Base-by-base conservation (phyloP, 1,284 basidiomycete species). In the Gomphus sp. region DNA sequence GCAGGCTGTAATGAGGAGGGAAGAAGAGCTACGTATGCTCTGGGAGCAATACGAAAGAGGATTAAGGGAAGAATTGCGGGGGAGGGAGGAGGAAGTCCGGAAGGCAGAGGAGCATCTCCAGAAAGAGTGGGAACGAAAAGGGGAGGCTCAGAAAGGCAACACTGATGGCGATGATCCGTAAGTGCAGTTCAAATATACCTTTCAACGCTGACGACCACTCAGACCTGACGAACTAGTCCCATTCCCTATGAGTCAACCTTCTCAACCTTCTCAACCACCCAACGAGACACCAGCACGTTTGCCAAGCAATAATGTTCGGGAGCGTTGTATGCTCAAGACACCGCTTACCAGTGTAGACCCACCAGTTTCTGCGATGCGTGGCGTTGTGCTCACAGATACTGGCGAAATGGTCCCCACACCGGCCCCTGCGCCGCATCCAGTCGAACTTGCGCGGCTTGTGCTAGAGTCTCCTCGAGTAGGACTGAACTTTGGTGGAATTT, bases 291-390 rank as follows among this genome's bases (percentile, higher is more conserved):
- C 80, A 0, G 65, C 69, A 22, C 69, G 66, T 10, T 68, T 69
- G 9, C 62, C 2, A 63, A 62, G 11, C 65, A 74, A 39, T 22
- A 11, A 16, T 43, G 12, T 10, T 16, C 52, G 52, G 8, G 14
- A 4, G 18, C 52, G n/a, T 22, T 6, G 34, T 18, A 18, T 36
- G 22, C 52, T 8, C 9, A 33, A 53, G 16, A 39, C 52, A 25
- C 52, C 52, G 31, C 61, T 58, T 31, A 53, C 36, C 52, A 53
- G 39, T 14, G 57, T 51, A 10, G 55, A 45, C 36, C 55, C 62
- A 25, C 76, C 55, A 62, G 79, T 78, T 1, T 87, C 85, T 1
- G 87, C 89, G 0, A 91, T 91, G 89, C 88, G 88, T 67, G 89
- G 89, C 3, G 84, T 91, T 39, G 77, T 91, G 43, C 74, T 90